Base-by-base conservation (phyloP, 2,329 filamentous ascomycete genomes). In the Aspergillus chevalieri region DNA sequence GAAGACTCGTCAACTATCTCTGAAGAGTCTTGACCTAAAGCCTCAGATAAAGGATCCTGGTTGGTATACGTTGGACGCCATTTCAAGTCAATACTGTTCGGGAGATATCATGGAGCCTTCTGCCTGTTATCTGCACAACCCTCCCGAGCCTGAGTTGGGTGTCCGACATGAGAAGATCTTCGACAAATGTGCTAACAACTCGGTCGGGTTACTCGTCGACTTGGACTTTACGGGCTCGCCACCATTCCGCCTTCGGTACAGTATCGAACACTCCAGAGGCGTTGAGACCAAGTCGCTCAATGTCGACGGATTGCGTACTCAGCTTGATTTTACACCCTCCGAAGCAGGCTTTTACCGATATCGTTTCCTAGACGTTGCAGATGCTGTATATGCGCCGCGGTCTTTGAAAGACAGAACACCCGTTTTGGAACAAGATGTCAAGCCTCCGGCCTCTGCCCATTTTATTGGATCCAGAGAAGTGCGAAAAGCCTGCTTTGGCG, bases 151-250 rank as follows among this genome's bases (percentile, higher is more conserved):
- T 8, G 82, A 85, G 48, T 68, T 98, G 50, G 77, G 81, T 4
- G 75, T 98, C 45, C 80, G 79, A 28, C 78, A 83, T 6, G 87
- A 95, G 59, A 85, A 90, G 54, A 90, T 98, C 41, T 87, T 89
- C 47, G 93, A 98, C 68, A 95, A 94, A 65, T 98, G 93, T 66
- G 92, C 91, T 33, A 90, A 91, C 44, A 95, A 90, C 63, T 89
- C 93, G 0, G 88, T 98, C 53, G 93, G 93, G 38, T 79, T 98
- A 48, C 82, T 86, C 9, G 88, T 98, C 39, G 87, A 93, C 62
- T 74, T 98, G 45, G 90, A 97, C 65, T 78, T 98, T 36, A 86
- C 92, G 24, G 93, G 93, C 52, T 95, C 90, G 0, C 92, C 94
- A 43, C 92, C 92, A 1, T 98, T 98, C 71, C 76, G 78, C n/a